Evolutionary conservation across 163 green algal genomes (phyloP).

Genomic region (Coccomyxa subellipsoidea): DNA sequence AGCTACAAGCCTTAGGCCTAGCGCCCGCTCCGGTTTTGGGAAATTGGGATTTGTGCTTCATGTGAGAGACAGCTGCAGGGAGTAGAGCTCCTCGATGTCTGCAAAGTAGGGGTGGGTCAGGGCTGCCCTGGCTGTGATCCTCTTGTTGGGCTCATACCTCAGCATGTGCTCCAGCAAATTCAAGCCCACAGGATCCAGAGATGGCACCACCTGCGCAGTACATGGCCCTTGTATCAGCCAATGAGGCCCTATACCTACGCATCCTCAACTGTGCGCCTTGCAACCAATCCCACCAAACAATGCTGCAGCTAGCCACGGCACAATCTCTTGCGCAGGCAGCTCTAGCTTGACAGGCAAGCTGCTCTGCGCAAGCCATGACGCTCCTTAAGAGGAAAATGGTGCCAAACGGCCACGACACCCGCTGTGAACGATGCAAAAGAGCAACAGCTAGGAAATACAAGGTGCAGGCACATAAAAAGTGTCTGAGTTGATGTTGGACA

Average conservation of each 20-base stretch:
- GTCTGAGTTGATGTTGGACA: too few relatives aligned
- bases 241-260: background rate
- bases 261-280: background rate
- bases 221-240: background rate
- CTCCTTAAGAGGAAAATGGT: too few relatives aligned
- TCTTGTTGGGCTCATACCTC: constrained; percentile 60
- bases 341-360: background rate
- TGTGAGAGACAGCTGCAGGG: background rate
- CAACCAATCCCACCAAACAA: too few relatives aligned
- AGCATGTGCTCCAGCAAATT: constrained; percentile 77
- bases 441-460: too few relatives aligned
- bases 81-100: constrained; percentile 8
- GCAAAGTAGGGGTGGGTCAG: constrained; percentile 21
- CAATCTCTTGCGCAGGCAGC: background rate
- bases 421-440: too few relatives aligned
- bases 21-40: too few relatives aligned
- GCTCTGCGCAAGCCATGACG: too few relatives aligned
- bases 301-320: background rate
- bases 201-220: constrained; percentile 32
- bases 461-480: too few relatives aligned
- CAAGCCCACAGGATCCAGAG: constrained; percentile 36
- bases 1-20: too few relatives aligned
- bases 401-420: too few relatives aligned
- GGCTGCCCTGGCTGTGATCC: constrained; percentile 65
- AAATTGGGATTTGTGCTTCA: too few relatives aligned